Conservation (phyloP, 495 filamentous ascomycete genomes). For the Cladorrhinum samala region DNA sequence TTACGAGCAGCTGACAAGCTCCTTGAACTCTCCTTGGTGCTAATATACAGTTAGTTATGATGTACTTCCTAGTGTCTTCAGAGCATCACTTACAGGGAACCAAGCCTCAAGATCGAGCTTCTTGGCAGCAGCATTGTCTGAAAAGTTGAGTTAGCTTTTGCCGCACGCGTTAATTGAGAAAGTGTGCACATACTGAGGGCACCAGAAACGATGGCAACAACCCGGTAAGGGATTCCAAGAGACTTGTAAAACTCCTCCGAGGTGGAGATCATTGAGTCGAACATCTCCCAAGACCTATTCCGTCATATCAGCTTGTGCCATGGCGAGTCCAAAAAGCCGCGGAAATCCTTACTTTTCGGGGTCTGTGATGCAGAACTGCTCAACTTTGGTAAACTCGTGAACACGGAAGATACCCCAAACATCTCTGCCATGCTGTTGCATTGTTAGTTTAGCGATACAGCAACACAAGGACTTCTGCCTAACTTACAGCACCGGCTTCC, state of each 20-base stretch:
- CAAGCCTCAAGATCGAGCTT: slow-evolving; percentile 96
- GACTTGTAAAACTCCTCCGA: slow-evolving; percentile 95
- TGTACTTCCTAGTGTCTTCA: slow-evolving; percentile 22
- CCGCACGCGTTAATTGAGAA: no score
- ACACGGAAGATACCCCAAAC: slow-evolving; percentile 98
- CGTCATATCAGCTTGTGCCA: not conserved
- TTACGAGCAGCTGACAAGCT: slow-evolving; percentile 80
- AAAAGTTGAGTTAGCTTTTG: slow-evolving; percentile 2
- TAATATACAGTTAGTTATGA: not conserved
- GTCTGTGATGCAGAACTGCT: slow-evolving; percentile 91
- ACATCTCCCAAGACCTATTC: slow-evolving; percentile 72
- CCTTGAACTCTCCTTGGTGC: slow-evolving; percentile 79
- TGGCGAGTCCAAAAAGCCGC: not conserved
- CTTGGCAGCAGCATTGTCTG: slow-evolving; percentile 61
- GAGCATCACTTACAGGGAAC: slow-evolving; percentile 63
- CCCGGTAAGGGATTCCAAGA: slow-evolving; percentile 78
- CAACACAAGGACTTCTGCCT: not conserved
- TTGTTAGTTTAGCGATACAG: not conserved
- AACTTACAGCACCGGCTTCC: slow-evolving; percentile 67
- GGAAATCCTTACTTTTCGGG: slow-evolving; percentile 58
- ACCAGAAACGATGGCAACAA: slow-evolving; percentile 90
- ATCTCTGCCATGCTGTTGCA: slow-evolving; percentile 70
- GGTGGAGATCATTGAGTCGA: slow-evolving; percentile 83
- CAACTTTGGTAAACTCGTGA: slow-evolving; percentile 96
- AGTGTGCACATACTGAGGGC: slow-evolving; percentile 52